These are phyloP conservation scores for Lodderomyces theae DNA, from an alignment of 1,139 yeast genomes.

Conservation along the genomic window DNA sequence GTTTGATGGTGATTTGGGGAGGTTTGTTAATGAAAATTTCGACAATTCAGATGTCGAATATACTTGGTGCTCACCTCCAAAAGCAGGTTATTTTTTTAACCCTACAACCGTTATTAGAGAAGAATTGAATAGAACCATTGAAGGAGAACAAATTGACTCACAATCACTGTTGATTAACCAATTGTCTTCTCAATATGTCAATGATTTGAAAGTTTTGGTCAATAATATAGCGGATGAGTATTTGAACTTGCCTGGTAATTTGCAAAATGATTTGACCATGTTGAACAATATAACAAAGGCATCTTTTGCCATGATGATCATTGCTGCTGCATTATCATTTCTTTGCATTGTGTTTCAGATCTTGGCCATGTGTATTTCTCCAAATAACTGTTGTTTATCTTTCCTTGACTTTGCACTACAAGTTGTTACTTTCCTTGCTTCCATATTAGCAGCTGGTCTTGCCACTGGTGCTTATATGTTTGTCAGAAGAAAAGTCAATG, in stretches of 20 bases:
- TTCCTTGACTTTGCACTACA: constrained; percentile 40
- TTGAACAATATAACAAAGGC: constrained; percentile 28
- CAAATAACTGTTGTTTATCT: constrained; percentile 38
- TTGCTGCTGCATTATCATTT: constrained; percentile 26
- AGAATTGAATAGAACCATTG: constrained; percentile 30
- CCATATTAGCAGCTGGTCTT: constrained; percentile 34
- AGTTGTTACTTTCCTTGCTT: constrained; percentile 27
- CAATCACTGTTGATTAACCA: constrained; percentile 17
- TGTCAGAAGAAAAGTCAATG: constrained; percentile 33
- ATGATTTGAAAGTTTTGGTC: constrained; percentile 28
- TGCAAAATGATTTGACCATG: constrained; percentile 31
- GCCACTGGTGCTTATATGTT: constrained; percentile 33
- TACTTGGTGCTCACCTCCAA: constrained; percentile 56
- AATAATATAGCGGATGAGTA: constrained; percentile 28
- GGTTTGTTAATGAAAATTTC: constrained; percentile 11
- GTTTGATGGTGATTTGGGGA: constrained; percentile 10
- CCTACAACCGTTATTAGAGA: constrained; percentile 47
- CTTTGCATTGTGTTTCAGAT: constrained; percentile 31
- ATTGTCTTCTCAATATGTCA: constrained; percentile 19
- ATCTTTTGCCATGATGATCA: constrained; percentile 29
- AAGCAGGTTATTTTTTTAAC: constrained; percentile 49
- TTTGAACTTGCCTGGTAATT: constrained; percentile 38
- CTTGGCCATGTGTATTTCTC: constrained; percentile 35
- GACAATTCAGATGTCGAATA: constrained; percentile 39
- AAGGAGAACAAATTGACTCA: constrained; percentile 20